Base-by-base conservation (phyloP, 2,329 filamentous ascomycete genomes). In the Didymellaceae sp. region DNA sequence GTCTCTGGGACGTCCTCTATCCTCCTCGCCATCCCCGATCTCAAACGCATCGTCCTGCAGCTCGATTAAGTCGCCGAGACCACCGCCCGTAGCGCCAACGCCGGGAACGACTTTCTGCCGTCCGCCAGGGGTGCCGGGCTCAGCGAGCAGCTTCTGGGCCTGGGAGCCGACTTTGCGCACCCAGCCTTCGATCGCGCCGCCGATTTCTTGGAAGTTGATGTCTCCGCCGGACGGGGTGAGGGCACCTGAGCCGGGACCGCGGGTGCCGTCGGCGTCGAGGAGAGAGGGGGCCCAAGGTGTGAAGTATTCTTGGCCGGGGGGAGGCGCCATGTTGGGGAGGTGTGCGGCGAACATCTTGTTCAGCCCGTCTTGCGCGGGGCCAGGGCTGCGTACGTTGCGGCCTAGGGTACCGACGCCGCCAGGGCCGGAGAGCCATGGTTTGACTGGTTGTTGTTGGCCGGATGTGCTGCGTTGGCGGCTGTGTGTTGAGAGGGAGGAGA, bases 181-280 rank as follows among this genome's bases (percentile, higher is more conserved):
- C 91, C 94, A 99, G 1, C 87, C 88, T 74, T 97, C 94, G 22
- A 97, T 86, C 2, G 89, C 88, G 5, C 90, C 88, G 1, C 92
- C 91, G 8, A 96, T 87, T 57, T 92, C 89, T 64, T 96, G 91
- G 2, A 97, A 77, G 6, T 79, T 76, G 17, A 80, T 55, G 14
- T 71, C 70, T 6, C 67, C 65, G 16, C 67, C 61, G 6, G 64
- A 40, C 0, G 69, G 67, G 5, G 71, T 69, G 6, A 59, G 52
- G 17, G 63, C 59, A 14, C 67, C 68, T 7, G 68, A 70, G 6
- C 68, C 65, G 17, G 62, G 63, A 32, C 59, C 49, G 28, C 70
- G 67, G 30, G 54, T 50, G 17, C 65, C 60, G 51, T 65, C 67
- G 13, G 59, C 58, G 17, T 72, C 69, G 7, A 72, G 46, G 7